These are phyloP conservation scores for Paramecium sexaurelia DNA, from an alignment of 73 alveolate genomes.

Conservation along the genomic window DNA sequence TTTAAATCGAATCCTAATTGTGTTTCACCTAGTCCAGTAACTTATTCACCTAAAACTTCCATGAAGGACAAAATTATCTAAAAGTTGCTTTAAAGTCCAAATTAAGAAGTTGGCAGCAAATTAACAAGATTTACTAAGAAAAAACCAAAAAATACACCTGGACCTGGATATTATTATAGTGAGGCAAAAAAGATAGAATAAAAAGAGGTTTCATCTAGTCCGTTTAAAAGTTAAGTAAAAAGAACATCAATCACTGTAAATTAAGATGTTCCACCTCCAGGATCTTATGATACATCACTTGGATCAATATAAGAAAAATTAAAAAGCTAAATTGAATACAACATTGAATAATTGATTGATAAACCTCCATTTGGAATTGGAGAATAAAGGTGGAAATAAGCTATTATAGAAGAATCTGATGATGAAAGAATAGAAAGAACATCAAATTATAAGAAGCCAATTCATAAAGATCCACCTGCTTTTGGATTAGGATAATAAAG, in stretches of 20 bases:
- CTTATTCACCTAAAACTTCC: not conserved
- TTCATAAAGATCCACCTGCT: not conserved
- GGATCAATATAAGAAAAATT: not conserved
- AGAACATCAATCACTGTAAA: not conserved
- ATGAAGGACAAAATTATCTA: not conserved
- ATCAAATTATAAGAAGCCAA: not conserved
- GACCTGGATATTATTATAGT: slow-evolving; percentile 7
- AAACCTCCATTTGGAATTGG: slow-evolving; percentile 50
- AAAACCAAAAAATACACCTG: not conserved
- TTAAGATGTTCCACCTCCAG: slow-evolving; percentile 22
- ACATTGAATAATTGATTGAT: not conserved
- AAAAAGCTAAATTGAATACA: not conserved
- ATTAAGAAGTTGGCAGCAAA: not conserved
- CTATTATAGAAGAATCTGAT: slow-evolving; percentile 40
- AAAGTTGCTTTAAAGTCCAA: not conserved
- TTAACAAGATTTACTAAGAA: not conserved
- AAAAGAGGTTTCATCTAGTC: not conserved
- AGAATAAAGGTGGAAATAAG: slow-evolving; percentile 7
- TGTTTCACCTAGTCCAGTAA: not conserved
- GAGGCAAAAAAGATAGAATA: not conserved
- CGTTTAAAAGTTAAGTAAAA: not conserved
- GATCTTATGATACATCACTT: not conserved
- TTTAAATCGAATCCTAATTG: not conserved
- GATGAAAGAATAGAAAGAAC: slow-evolving; percentile 25
- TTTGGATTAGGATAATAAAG: slow-evolving; percentile 8